Evolutionary conservation across 2,329 filamentous ascomycete species (phyloP), one percentile per base, ranked within the genome.

Genomic region (Xylariomycetidae sp.): DNA sequence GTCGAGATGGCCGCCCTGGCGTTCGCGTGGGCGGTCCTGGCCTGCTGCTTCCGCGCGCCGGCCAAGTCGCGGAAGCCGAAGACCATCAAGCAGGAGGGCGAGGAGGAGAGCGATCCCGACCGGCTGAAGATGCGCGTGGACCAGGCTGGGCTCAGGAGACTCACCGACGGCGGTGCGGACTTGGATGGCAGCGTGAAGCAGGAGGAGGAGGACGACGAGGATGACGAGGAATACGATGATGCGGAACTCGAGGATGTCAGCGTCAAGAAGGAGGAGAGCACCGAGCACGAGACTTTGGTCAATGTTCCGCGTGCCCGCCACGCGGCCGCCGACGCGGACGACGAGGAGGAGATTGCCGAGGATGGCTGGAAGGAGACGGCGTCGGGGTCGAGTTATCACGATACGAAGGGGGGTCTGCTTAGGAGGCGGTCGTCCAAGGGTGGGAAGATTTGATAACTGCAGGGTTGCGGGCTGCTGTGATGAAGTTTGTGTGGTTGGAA

Each of bases 1-100:
- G 75, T 77, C 10, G 87, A 90, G 52, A 69, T 93, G 49, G 43
- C 77, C 1, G 82, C 80, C 25, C 74, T 84, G 55, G 65, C 68
- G 1, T 23, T 79, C 1, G 79, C 74, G 0, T 94, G 85, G 82
- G 55, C 72, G 2, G 28, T 72, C 0, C 47, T 85, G 45, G 51
- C 43, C 10, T 42, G 53, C 33, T 14, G 65, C 57, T 7, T 63
- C 63, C 56, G 40, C 17, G 43, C 32, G 26, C 42, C 32, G 26
- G 44, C 4, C 45, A 52, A 31, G 37, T 40, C 7, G 46, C 53
- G 6, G 49, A 32, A 7, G 13, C 14, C n/a, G n/a, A n/a, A n/a
- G n/a, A n/a, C n/a, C n/a, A 25, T 29, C 10, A 22, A 30, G 24
- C 31, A 22, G 14, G 22, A 25, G 16, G 14, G 23, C 18, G 15